A percentile compares a stretch with the other conserved stretches of the same genome.
Conservation (phyloP, 306 rosid genomes). For the Amphicarpaea edgeworthii region DNA sequence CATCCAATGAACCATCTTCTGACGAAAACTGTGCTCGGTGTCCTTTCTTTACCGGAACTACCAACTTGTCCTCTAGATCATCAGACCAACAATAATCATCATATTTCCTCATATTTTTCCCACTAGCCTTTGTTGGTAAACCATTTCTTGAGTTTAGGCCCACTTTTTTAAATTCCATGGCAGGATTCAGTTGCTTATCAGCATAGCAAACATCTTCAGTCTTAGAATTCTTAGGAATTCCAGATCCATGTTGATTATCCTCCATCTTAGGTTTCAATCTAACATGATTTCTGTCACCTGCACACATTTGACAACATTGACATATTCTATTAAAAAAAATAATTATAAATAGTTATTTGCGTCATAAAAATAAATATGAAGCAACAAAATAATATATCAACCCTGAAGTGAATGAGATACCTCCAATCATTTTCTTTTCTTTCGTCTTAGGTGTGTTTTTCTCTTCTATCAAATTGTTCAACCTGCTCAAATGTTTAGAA, state of each 20-base stretch:
- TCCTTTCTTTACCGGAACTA: slow-evolving; percentile 51
- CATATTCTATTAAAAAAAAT: slow-evolving; percentile 4
- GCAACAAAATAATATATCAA: slow-evolving; percentile 23
- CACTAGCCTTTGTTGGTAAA: slow-evolving; percentile 44
- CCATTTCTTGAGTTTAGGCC: slow-evolving; percentile 47
- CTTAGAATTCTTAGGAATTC: slow-evolving; percentile 55
- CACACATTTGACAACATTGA: slow-evolving; percentile 13
- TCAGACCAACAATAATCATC: slow-evolving; percentile 49
- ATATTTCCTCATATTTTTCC: slow-evolving; percentile 48
- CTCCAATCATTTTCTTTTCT: slow-evolving; percentile 51
- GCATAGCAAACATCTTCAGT: slow-evolving; percentile 42
- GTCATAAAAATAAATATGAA: slow-evolving; percentile 22
- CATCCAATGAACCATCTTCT: slow-evolving; percentile 49
- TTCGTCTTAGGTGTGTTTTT: slow-evolving; percentile 49
- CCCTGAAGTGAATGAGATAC: slow-evolving; percentile 44
- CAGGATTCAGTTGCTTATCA: slow-evolving; percentile 44
- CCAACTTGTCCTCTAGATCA: slow-evolving; percentile 44
- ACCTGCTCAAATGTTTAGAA: slow-evolving; percentile 45
- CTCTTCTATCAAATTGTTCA: slow-evolving; percentile 48
- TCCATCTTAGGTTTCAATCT: slow-evolving; percentile 54
- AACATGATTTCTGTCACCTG: slow-evolving; percentile 55
- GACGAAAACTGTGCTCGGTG: slow-evolving; percentile 49
- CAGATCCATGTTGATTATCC: slow-evolving; percentile 51
- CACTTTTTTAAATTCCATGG: slow-evolving; percentile 40
- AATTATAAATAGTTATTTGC: not conserved